Base-by-base conservation (phyloP, 2,329 filamentous ascomycete species). In the Phoma sp. region DNA sequence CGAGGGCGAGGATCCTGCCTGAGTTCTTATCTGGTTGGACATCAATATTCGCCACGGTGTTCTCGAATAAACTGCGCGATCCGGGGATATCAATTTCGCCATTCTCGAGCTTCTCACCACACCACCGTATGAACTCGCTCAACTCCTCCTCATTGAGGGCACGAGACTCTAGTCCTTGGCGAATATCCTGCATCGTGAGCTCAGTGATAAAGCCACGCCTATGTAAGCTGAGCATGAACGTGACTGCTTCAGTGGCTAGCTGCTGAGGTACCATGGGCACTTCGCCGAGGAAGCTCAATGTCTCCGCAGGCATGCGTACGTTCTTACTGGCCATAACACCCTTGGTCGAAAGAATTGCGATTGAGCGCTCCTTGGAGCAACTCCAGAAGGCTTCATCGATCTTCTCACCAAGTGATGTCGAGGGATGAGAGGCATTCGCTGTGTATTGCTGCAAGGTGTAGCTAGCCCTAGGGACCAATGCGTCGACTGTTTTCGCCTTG, bases 301-400 rank as follows among this genome's bases (percentile, higher is more conserved):
- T 85, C 80, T 79, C 90, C 72, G 71, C 89, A 78, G 72, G 90
- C 63, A 96, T 84, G 28, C 95, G 90, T 29, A 97, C 91, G 62
- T 90, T 84, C 11, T 90, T 86, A 29, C 90, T 96, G n/a, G 89
- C 86, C 47, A 97, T 81, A 6, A 99, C 87, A 50, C 96, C 96
- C 53, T 88, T 86, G 17, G 89, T 96, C 1, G 93, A 97, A 61
- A 96, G 87, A 6, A 97, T 84, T 67, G 97, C 93, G 52, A 98
- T 92, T 0, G 86, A 88, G 9, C 67, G 63, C 2, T 91, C 87
- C 59, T 88, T 89, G 68, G 90, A 95, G 59, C 91, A 93, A 29
- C 87, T 96, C 95, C 95, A 99, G 72, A 99, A 99, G 0, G 92
- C 91, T 75, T 97, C 91, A 68, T 97, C 93, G 47, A 99, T 91